Base-by-base conservation (phyloP, 2,329 filamentous ascomycete species). In the Colletotrichum sp. region DNA sequence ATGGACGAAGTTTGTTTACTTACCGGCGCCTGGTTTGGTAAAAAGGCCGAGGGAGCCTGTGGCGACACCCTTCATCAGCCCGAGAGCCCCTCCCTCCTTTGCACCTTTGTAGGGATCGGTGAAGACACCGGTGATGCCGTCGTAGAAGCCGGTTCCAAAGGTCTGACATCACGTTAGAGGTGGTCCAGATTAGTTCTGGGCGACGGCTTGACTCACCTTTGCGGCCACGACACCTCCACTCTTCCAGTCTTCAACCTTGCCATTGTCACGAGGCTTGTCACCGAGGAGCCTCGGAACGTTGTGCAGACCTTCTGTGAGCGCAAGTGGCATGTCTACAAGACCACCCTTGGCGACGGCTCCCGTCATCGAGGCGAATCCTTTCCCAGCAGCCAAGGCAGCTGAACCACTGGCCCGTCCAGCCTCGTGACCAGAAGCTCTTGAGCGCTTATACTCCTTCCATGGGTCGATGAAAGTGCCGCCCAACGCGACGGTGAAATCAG, bases 261-360 rank as follows among this genome's bases (percentile, higher is more conserved):
- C 81, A 59, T 85, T 80, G 8, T 83, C 78, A 36, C 80, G 78
- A 4, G 82, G 79, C 15, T 83, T 79, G 39, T 86, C 84, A 6
- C 85, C 84, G 69, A 85, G 86, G 7, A 86, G 71, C 18, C 76
- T 81, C 0, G 85, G 85, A 2, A 83, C 77, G 5, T 80, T 80
- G 30, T 81, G 80, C 15, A 86, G 75, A 1, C 84, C 85, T 68
- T 86, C 83, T 2, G 84, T 75, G 6, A 82, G 67, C 2, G 85
- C 84, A 6, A 83, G 78, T 0, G 85, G 85, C 28, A 86, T 76
- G 63, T 86, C 84, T 3, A 86, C 81, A 4, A 83, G 63, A 0
- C 80, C 62, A 8, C 84, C 84, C 70, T 85, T 85, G 69, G 79
- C 79, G 44, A 81, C 79, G 12, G 76, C 76, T 5, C 78, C 79